Percentiles rank a stretch among this genome's conserved stretches.
phyloP scores from a whole-genome alignment of 2,329 filamentous ascomycete genomes.

The Metarhizium sp. region DNA sequence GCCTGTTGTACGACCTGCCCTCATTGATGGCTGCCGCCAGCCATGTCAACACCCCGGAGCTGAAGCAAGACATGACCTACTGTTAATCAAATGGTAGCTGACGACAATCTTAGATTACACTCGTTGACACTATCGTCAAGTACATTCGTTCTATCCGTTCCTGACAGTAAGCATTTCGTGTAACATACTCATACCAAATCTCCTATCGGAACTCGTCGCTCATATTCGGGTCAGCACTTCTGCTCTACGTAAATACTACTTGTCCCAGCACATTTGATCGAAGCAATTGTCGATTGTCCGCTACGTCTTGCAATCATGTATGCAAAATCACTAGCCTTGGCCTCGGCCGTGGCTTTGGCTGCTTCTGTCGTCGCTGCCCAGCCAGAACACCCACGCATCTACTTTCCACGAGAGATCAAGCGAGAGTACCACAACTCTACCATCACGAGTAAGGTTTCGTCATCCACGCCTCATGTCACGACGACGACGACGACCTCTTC shows the following conservation, averaged over 20 bases:
- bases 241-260: background rate
- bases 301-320: conserved; percentile 33
- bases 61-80: background rate
- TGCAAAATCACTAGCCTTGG: conserved; percentile 34
- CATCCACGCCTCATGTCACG: conserved; percentile 9
- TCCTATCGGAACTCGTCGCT: background rate
- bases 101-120: conserved; percentile 23
- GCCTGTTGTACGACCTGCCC: background rate
- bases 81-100: background rate
- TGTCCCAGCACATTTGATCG: background rate
- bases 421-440: conserved; percentile 37
- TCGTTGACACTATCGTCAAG: conserved; percentile 48
- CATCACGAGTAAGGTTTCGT: conserved; percentile 17
- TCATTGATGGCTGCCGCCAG: background rate
- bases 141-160: conserved; percentile 45
- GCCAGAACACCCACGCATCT: conserved; percentile 40
- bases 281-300: background rate
- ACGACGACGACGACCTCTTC: conserved; percentile 7
- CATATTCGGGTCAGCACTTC: background rate
- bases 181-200: background rate
- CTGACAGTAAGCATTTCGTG: conserved; percentile 32
- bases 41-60: background rate
- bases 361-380: conserved; percentile 34
- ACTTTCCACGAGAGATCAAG: conserved; percentile 48
- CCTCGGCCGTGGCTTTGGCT: conserved; percentile 39